Percentiles rank a stretch among this genome's conserved stretches.
Evolutionary conservation across 108 stramenopile species (phyloP).

Genomic region (Parmales sp.): DNA sequence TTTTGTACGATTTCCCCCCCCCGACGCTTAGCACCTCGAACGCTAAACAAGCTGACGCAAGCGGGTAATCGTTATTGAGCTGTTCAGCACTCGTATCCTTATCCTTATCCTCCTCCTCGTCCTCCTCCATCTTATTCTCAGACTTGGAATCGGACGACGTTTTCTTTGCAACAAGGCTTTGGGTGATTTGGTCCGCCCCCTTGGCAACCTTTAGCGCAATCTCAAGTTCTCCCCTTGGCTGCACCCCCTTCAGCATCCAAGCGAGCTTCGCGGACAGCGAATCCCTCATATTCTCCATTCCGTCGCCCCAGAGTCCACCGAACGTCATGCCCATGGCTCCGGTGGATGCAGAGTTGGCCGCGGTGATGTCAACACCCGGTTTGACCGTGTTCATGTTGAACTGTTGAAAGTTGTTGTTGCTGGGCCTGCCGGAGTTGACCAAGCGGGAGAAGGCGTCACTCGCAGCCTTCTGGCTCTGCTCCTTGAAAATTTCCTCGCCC

Average conservation of each 20-base stretch:
- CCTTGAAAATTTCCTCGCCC: conserved; percentile 29
- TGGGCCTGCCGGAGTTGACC: conserved; percentile 13
- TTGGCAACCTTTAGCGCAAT: conserved; percentile 31
- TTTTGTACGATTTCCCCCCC: background rate
- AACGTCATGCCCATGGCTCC: background rate
- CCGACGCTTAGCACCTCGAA: conserved; percentile 24
- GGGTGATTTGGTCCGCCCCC: no score
- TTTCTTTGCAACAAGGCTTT: no score
- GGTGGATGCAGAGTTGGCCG: background rate
- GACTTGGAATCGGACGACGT: no score
- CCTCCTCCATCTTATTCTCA: conserved; percentile 35
- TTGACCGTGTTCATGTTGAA: background rate
- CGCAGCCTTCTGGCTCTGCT: conserved; percentile 56
- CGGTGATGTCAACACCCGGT: no score
- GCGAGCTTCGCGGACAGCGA: conserved; percentile 51
- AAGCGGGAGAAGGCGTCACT: conserved; percentile 64
- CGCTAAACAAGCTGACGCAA: conserved; percentile 55
- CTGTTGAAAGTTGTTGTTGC: background rate
- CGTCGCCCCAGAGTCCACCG: background rate
- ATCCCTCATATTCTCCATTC: background rate
- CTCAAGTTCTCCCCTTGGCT: conserved; percentile 32
- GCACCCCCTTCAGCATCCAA: conserved; percentile 49
- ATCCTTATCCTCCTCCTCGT: conserved; percentile 16
- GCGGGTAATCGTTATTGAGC: conserved; percentile 35
- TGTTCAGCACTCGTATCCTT: background rate